Conservation (phyloP, 2,329 filamentous ascomycete species). For the Dendrostoma leiphaemia region DNA sequence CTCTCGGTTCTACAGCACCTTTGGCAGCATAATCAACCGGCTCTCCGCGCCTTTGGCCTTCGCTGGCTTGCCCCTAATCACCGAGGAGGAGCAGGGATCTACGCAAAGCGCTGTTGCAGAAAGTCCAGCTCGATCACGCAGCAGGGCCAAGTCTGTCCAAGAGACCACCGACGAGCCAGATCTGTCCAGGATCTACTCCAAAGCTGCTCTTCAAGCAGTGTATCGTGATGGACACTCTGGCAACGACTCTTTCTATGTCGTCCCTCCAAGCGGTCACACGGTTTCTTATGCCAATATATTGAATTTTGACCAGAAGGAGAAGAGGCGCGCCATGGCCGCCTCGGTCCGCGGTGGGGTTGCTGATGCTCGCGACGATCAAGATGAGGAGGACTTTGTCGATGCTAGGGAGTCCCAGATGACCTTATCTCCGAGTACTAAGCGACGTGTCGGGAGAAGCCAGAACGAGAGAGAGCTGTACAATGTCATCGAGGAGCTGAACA, state of each 20-base stretch:
- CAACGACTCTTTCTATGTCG: conserved; percentile 87
- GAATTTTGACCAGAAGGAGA: conserved; percentile 66
- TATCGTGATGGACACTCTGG: conserved; percentile 64
- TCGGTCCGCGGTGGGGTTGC: conserved; percentile 44
- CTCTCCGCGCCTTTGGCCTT: conserved; percentile 90
- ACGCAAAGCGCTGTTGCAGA: conserved; percentile 35
- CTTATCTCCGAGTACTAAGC: conserved; percentile 41
- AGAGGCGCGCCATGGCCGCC: conserved; percentile 51
- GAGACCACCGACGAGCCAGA: conserved; percentile 61
- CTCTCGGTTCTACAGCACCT: conserved; percentile 86
- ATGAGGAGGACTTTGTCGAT: conserved; percentile 87
- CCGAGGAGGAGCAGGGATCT: conserved; percentile 46
- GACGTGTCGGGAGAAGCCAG: conserved; percentile 38
- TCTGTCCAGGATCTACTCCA: conserved; percentile 79
- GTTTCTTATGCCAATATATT: conserved; percentile 92
- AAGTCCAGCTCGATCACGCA: conserved; percentile 34
- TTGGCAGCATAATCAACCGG: conserved; percentile 83
- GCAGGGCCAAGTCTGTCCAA: conserved; percentile 32
- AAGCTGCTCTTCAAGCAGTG: conserved; percentile 77
- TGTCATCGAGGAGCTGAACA: conserved; percentile 80
- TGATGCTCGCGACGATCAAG: conserved; percentile 51
- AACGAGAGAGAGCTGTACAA: conserved; percentile 53
- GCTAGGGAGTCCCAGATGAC: conserved; percentile 65
- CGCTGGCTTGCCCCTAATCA: conserved; percentile 78
- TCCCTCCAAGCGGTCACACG: conserved; percentile 87